Evolutionary conservation across 73 alveolate species (phyloP).

Genomic region (Breviolum minutum): DNA sequence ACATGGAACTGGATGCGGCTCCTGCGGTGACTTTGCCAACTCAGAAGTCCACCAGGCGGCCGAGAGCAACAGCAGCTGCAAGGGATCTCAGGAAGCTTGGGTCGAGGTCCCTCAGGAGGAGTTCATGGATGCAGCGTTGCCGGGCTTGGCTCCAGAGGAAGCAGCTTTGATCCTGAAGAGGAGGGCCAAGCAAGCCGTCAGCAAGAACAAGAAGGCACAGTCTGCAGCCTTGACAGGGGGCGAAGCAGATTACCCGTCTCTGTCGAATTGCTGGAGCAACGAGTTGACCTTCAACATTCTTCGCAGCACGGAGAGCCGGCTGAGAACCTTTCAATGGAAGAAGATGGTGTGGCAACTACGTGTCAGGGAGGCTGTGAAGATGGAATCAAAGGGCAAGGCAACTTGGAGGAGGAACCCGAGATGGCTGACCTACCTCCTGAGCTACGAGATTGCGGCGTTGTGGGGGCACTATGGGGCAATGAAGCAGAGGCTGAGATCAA

Average conservation of each 20-base stretch:
- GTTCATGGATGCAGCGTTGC: background rate
- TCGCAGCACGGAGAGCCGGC: background rate
- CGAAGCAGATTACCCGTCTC: background rate
- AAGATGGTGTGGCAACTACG: background rate
- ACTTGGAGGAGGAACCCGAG: background rate
- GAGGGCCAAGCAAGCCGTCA: background rate
- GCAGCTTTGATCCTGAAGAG: too few species aligned
- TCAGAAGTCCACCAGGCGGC: background rate
- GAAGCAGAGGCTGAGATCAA: background rate
- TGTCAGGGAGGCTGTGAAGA: background rate
- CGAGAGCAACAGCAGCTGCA: too few species aligned
- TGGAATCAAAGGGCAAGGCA: background rate
- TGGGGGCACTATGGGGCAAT: conserved; percentile 63
- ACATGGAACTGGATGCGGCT: background rate
- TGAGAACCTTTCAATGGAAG: background rate
- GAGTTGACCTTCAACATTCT: background rate
- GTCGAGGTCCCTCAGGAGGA: background rate
- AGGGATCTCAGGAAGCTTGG: too few species aligned
- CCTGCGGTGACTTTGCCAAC: background rate
- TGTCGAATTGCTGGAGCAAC: background rate
- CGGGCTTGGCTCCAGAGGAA: background rate
- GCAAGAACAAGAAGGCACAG: background rate
- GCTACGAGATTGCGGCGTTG: background rate
- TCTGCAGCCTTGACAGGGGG: background rate
- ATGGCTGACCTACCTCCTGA: background rate